Evolutionary conservation across 306 rosid genomes (phyloP), one percentile per base, ranked within the genome.

Genomic region (Inga leiocalycina): DNA sequence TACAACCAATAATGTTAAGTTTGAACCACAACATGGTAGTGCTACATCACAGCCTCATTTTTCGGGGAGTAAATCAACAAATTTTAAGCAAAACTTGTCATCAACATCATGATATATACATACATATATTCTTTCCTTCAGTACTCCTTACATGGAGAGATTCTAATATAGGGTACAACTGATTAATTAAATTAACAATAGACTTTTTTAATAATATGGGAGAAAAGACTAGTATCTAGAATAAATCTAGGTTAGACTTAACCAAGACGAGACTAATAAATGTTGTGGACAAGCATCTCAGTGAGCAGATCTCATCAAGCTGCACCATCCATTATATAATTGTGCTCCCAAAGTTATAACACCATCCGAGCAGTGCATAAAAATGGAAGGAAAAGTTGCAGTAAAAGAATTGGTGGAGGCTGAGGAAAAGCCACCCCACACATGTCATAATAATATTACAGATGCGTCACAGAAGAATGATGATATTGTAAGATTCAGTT

Each of bases 371-470:
- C 5, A 5, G 77, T 2, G 56, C 68, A 56, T 22, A 69, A 41
- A 79, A 44, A 84, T 89, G 89, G 89, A 86, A 84, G 85, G 69
- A 27, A 82, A 81, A 84, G 22, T 27, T 66, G 67, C 35, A 74
- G 44, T 44, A 48, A 79, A 73, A 71, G 76, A 80, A 22, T 80
- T 82, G 79, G 14, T 70, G 27, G 35, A 79, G 67, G 30, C 68
- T 48, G 85, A 76, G 32, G 79, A 79, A 75, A 79, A n/a, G 24
- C 76, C 86, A 22, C 57, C 69, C 4, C 54, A 2, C 48, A 20
- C 74, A 75, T 35, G 10, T 64, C 81, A 79, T 71, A 12, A 44
- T 34, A 48, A 20, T 41, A 80, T 24, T 7, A 82, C 9, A 45
- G 79, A 76, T 32, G 44, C 82, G 35, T 15, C 83, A 12, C 61